Base-by-base conservation (phyloP, 768 basidiomycete species). In the Tylopilus balloui region DNA sequence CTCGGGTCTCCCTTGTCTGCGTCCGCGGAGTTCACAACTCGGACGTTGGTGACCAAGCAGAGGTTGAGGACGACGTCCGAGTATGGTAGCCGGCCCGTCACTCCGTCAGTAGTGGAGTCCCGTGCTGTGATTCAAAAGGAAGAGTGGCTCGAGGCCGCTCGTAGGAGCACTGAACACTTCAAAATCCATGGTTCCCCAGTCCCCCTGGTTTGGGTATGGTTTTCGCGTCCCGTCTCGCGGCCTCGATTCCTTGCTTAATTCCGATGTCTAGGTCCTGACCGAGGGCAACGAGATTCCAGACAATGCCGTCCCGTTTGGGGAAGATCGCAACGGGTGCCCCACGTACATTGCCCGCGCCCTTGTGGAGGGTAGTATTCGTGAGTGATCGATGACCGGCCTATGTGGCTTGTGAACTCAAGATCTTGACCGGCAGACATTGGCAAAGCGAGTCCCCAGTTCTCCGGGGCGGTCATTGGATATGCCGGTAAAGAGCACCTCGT, bases 401-500 rank as follows among this genome's bases (percentile, higher is more conserved):
- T 3, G 11, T 23, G 1, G 4, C 23, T 20, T 3, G 34, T 6
- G 20, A 24, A 14, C 45, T 52, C 20, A 21, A 14, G 7, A 14
- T 23, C 14, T 39, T 24, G 39, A 31, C 50, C 14, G 17, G 4
- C 25, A 71, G 71, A 71, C 28, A 54, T 72, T 14, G 69, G 69
- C 6, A 71, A 66, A 53, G 67, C 69, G 44, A 58, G 63, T 3
- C 47, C 56, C 24, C 67, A 71, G 24, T 60, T 59, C 12, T 3
- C 58, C 19, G 69, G 69, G 17, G 69, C 68, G 1, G 54, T 59
- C 3, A 62, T 72, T 17, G 57, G 61, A 21, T 71, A 54, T 45
- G 64, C 64, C 20, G 71, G 71, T 4, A 70, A 57, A 42, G 69
- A 71, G 41, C 62, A 59, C 47, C 57, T 61, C 3, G 69, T 71